Base-by-base conservation (phyloP, 228 moss, liverwort and hornwort genomes). In the Sphagnum fallax region DNA sequence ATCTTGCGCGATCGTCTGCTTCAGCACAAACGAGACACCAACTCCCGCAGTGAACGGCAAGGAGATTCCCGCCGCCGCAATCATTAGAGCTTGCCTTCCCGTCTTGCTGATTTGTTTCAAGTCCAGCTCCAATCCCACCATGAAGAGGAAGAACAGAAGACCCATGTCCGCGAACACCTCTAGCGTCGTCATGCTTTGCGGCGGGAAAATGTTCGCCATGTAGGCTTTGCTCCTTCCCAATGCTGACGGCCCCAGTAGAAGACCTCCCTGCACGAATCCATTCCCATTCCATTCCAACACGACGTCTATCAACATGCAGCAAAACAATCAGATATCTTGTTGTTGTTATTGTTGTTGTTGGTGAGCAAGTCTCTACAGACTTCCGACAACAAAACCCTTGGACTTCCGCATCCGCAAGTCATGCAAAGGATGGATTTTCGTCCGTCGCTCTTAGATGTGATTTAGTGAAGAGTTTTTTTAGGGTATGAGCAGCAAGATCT, bases 91-190 rank as follows among this genome's bases (percentile, higher is more conserved):
- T 60, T 84, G 77, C 15, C 49, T 6, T 47, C 84, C 81, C 6
- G 77, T 70, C 60, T 49, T 78, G 11, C 65, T 59, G 48, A 84
- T 14, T 13, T 78, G 74, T 48, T 5, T 68, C 71, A 84, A 63
- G 50, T 84, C 84, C 70, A 84, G 63, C 69, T 84, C 84, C 3
- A 84, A 75, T 14, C 84, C 84, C 9, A 81, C 81, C 72, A 81
- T 76, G 78, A 84, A 81, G 50, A 84, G 16, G 66, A 81, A 84
- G 68, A 84, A 81, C 6, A 84, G 10, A 55, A 94, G 91, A 6
- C 94, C 94, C 59, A 94, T 49, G 51, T 87, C 85, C 14, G 94
- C 87, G 8, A 89, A 53, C 4, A 87, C 90, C 50, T 89, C 85
- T 52, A 94, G 75, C 18, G 82, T 68, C 50, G 7, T 9, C 67